Evolutionary conservation across 306 rosid genomes (phyloP).

Genomic region (Sophora flavescens): DNA sequence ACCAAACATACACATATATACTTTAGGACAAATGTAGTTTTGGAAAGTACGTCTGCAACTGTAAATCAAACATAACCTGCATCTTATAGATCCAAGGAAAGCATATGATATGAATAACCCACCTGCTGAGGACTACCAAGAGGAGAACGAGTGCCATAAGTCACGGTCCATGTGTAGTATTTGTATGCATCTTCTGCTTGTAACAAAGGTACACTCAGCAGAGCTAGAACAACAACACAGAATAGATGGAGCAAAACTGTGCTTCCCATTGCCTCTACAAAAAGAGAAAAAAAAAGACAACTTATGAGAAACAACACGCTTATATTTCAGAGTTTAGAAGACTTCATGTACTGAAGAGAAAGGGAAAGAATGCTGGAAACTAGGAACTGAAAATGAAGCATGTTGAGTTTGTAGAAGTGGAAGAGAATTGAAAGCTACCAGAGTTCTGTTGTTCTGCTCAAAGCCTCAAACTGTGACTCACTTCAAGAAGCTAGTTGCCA

Average conservation of each 20-base stretch:
- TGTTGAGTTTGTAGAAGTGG: neutral
- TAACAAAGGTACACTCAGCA: slow-evolving; percentile 55
- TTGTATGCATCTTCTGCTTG: slow-evolving; percentile 87
- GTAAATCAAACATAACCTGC: no score
- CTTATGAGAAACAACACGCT: neutral
- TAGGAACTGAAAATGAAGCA: slow-evolving; percentile 36
- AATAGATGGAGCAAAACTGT: slow-evolving; percentile 50
- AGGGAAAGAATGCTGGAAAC: slow-evolving; percentile 3
- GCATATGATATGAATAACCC: slow-evolving; percentile 5
- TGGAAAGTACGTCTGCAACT: no score
- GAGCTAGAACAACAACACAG: slow-evolving; percentile 52
- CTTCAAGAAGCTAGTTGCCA: slow-evolving; percentile 45
- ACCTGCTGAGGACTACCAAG: slow-evolving; percentile 94
- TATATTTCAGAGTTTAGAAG: neutral
- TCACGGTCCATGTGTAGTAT: slow-evolving; percentile 87
- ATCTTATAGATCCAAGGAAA: slow-evolving; percentile 29
- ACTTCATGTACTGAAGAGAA: neutral
- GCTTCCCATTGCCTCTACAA: slow-evolving; percentile 70
- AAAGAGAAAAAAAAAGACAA: slow-evolving; percentile 41
- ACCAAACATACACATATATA: no score
- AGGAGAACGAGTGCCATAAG: slow-evolving; percentile 87
- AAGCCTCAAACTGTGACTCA: slow-evolving; percentile 14
- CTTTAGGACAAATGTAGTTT: no score
- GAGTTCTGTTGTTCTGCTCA: slow-evolving; percentile 21
- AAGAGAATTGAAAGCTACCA: slow-evolving; percentile 32